Conservation (phyloP, 331 rosid genomes). For the Pyrus hybrid region DNA sequence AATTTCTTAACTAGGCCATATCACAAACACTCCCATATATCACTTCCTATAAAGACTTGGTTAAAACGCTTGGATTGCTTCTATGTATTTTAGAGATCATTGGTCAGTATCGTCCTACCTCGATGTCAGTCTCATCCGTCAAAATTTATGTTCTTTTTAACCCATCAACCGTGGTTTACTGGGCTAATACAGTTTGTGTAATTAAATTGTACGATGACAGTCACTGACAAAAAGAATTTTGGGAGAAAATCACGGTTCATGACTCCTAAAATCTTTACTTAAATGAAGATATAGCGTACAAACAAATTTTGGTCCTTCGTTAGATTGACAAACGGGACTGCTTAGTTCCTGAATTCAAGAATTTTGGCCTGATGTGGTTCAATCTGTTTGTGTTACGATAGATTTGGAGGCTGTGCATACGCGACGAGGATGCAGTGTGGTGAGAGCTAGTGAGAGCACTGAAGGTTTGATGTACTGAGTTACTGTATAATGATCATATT, state of each 20-base stretch:
- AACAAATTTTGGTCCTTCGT: not conserved
- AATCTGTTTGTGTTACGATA: not conserved
- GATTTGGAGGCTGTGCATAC: not conserved
- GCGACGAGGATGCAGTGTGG: not conserved
- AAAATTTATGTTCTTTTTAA: no score
- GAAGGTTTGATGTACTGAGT: not conserved
- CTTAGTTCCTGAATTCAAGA: not conserved
- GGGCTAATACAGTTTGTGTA: not conserved
- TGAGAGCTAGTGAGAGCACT: not conserved
- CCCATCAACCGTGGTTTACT: no score
- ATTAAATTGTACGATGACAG: not conserved
- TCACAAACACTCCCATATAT: not conserved
- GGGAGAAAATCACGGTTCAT: not conserved
- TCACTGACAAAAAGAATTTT: not conserved
- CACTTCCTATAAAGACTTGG: not conserved
- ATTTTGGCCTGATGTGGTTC: not conserved
- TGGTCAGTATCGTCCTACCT: not conserved
- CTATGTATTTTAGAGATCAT: not conserved
- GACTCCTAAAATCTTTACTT: no score
- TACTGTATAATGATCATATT: no score
- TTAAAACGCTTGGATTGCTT: not conserved
- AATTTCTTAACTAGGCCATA: not conserved
- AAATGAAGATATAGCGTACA: not conserved
- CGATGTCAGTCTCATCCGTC: no score
- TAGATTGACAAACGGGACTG: not conserved